These are phyloP conservation scores for Hypoxylon crocopeplum DNA, from an alignment of 495 filamentous ascomycete genomes.

Conservation along the genomic window DNA sequence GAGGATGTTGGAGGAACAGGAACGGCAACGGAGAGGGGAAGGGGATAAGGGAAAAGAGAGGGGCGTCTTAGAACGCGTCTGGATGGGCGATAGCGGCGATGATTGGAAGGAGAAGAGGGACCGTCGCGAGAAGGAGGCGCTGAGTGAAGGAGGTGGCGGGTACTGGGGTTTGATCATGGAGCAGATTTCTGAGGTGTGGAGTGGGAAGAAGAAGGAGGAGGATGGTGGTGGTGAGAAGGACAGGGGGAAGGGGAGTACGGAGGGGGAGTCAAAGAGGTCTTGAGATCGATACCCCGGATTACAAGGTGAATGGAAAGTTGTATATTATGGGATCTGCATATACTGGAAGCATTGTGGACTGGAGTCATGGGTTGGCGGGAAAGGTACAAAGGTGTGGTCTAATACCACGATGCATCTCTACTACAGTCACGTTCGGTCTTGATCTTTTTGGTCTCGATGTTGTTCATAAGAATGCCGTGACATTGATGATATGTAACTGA, in stretches of 20 bases:
- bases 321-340: conserved; percentile 17
- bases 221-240: conserved; percentile 26
- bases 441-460: no score
- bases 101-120: conserved; percentile 78
- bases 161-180: conserved; percentile 84
- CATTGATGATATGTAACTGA: no score
- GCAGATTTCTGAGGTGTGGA: conserved; percentile 85
- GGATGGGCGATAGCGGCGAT: conserved; percentile 68
- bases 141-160: conserved; percentile 75
- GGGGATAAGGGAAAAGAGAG: conserved; percentile 44
- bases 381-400: not conserved
- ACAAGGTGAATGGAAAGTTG: no score
- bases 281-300: no score
- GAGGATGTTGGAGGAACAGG: conserved; percentile 34
- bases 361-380: conserved; percentile 6
- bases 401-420: no score
- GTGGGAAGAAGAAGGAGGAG: conserved; percentile 53
- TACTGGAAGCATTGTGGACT: conserved; percentile 6
- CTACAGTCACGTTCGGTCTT: no score
- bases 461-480: no score
- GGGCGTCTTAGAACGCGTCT: conserved; percentile 59
- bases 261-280: conserved; percentile 35
- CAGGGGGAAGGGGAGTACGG: conserved; percentile 36
- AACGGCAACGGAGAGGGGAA: conserved; percentile 24
- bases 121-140: conserved; percentile 71